phyloP scores from a whole-genome alignment of 192 early-diverging fungal genomes.

The Cladochytrium replicatum region DNA sequence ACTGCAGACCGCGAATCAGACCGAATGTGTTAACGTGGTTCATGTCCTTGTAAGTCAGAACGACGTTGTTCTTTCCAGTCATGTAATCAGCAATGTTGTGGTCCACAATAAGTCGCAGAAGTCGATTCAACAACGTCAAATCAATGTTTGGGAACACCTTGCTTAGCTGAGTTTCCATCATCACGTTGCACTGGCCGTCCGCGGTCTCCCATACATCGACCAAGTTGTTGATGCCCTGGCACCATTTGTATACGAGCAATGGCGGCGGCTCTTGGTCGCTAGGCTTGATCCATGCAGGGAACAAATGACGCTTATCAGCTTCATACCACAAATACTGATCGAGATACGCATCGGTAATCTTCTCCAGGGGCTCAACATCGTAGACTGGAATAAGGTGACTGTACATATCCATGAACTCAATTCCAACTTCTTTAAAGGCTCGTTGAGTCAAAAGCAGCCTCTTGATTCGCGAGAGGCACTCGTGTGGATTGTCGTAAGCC shows the following conservation, averaged over 20 bases:
- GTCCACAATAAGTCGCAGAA: slow-evolving; percentile 91
- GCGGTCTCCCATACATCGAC: slow-evolving; percentile 88
- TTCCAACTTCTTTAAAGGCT: slow-evolving; percentile 98
- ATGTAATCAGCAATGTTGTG: slow-evolving; percentile 99
- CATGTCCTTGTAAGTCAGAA: slow-evolving; percentile 98
- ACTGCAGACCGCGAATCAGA: slow-evolving; percentile 94
- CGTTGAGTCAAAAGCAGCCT: slow-evolving; percentile 91
- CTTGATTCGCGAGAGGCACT: slow-evolving; percentile 76
- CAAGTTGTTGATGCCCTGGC: slow-evolving; percentile 97
- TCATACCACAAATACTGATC: slow-evolving; percentile 99
- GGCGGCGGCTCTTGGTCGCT: slow-evolving; percentile 94
- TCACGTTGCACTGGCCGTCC: slow-evolving; percentile 87
- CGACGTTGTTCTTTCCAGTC: slow-evolving; percentile 99
- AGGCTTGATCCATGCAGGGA: slow-evolving; percentile 98
- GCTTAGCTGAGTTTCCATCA: slow-evolving; percentile 89
- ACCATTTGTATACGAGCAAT: slow-evolving; percentile 94
- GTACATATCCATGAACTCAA: slow-evolving; percentile 99
- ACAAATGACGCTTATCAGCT: slow-evolving; percentile 91
- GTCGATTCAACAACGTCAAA: slow-evolving; percentile 85
- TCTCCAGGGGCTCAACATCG: slow-evolving; percentile 98
- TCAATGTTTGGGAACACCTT: slow-evolving; percentile 96
- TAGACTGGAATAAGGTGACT: slow-evolving; percentile 95
- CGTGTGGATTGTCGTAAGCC: slow-evolving; percentile 93
- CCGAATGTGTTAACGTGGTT: slow-evolving; percentile 97
- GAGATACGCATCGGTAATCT: slow-evolving; percentile 97